Percentiles rank a stretch among this genome's conserved stretches.
phyloP scores from a whole-genome alignment of 768 basidiomycete species.

The Phlebiopsis gigantea region DNA sequence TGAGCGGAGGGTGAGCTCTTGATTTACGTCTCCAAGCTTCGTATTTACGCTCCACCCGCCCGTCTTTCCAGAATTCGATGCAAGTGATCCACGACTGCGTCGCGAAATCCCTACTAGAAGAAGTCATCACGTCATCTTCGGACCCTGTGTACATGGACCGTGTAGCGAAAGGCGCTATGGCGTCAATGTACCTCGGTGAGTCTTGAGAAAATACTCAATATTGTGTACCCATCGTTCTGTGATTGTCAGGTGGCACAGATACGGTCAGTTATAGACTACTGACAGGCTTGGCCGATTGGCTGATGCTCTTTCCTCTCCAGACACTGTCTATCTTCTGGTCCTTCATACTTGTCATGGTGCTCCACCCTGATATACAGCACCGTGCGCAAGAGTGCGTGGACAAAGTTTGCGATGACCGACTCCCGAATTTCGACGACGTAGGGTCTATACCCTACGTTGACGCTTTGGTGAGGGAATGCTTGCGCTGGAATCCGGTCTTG shows the following conservation, averaged over 20 bases:
- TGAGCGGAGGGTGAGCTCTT: slow-evolving; percentile 8
- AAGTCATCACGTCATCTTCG: background rate
- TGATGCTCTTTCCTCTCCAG: background rate
- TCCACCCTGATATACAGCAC: background rate
- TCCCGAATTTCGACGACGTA: slow-evolving; percentile 21
- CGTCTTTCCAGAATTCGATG: background rate
- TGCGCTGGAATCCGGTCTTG: slow-evolving; percentile 13
- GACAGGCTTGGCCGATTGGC: no score
- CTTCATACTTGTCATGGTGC: background rate
- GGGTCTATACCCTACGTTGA: slow-evolving; percentile 22
- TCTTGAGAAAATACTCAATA: no score
- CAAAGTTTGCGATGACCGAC: slow-evolving; percentile 4
- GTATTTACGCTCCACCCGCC: background rate
- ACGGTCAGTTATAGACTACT: no score
- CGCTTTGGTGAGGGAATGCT: slow-evolving; percentile 29
- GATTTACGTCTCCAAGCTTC: no score
- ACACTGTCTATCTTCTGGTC: slow-evolving; percentile 11
- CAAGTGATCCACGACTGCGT: slow-evolving; percentile 5
- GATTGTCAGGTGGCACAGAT: slow-evolving; percentile 12
- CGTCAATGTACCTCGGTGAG: slow-evolving; percentile 14
- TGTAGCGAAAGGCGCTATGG: background rate
- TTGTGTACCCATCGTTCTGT: no score
- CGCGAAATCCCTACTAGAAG: slow-evolving; percentile 6
- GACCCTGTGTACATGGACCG: slow-evolving; percentile 12
- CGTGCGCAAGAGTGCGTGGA: background rate